Evolutionary conservation across 2,329 filamentous ascomycete species (phyloP).

Genomic region (Balansia obtecta): DNA sequence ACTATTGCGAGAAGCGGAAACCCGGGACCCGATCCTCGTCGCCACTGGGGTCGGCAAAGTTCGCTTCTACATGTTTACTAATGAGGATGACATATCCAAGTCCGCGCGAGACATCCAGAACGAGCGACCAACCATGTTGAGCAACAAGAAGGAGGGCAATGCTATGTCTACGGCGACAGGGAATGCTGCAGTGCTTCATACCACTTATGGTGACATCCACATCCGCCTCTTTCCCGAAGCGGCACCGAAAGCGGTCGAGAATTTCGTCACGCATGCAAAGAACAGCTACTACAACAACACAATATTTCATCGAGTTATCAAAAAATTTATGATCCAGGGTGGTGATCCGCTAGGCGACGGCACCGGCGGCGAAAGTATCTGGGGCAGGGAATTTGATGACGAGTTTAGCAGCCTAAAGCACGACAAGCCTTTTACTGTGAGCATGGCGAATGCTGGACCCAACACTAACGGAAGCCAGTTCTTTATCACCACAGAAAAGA

Average conservation of each 20-base stretch:
- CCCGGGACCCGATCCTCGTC: constrained; percentile 78
- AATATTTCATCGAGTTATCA: constrained; percentile 93
- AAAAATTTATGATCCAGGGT: constrained; percentile 98
- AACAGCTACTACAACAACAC: constrained; percentile 95
- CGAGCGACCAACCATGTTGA: constrained; percentile 67
- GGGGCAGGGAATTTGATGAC: constrained; percentile 90
- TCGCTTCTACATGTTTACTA: constrained; percentile 97
- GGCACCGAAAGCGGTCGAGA: constrained; percentile 90
- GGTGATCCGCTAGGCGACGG: constrained; percentile 91
- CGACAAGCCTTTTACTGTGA: constrained; percentile 91
- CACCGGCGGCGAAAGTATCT: constrained; percentile 76
- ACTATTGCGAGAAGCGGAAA: constrained; percentile 81
- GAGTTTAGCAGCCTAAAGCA: constrained; percentile 87
- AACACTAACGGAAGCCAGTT: constrained; percentile 96
- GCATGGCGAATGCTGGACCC: constrained; percentile 94
- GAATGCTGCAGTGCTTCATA: constrained; percentile 75
- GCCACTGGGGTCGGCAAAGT: constrained; percentile 75
- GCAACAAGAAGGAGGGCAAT: constrained; percentile 39
- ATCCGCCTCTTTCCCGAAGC: constrained; percentile 86
- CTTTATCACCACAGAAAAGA: constrained; percentile 96
- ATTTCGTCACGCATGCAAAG: constrained; percentile 85
- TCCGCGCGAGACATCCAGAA: constrained; percentile 86
- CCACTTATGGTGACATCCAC: constrained; percentile 85
- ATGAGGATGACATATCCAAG: constrained; percentile 73
- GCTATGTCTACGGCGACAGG: constrained; percentile 58